Evolutionary conservation across 164 flowering plant genomes (phyloP).

Genomic region (Litsea cubeba): DNA sequence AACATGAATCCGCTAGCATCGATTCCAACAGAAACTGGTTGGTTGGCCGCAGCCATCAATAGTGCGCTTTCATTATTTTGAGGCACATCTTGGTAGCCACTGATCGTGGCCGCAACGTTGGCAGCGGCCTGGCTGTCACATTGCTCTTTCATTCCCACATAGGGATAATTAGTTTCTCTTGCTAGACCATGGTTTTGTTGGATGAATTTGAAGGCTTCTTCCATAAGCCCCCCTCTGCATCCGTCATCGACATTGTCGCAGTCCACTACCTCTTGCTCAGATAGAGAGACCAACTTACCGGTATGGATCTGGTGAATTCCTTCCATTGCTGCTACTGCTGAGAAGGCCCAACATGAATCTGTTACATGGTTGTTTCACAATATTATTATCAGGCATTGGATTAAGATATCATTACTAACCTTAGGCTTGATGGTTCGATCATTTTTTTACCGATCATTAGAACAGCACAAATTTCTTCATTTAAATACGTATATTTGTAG

Average conservation of each 20-base stretch:
- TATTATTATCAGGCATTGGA: too few species aligned
- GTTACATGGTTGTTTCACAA: background rate
- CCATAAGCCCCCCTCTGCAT: conserved; percentile 25
- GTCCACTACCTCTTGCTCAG: conserved; percentile 18
- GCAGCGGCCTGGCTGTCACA: background rate
- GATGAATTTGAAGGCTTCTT: conserved; percentile 21
- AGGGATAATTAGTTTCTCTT: conserved; percentile 28
- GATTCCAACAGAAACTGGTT: conserved; percentile 14
- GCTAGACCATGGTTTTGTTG: conserved; percentile 21
- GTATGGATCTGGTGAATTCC: conserved; percentile 6
- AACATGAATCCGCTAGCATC: conserved; percentile 11
- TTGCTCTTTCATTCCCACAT: conserved; percentile 17
- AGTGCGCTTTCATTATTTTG: conserved; percentile 1
- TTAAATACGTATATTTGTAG: too few species aligned
- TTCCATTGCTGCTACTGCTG: conserved; percentile 16
- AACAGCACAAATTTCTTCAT: too few species aligned
- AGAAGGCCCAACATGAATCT: conserved; percentile 19
- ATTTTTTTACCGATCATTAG: too few species aligned
- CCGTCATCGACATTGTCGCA: conserved; percentile 16
- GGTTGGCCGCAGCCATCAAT: conserved; percentile 6
- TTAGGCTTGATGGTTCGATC: too few species aligned
- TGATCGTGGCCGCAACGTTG: conserved; percentile 3
- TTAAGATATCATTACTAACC: too few species aligned
- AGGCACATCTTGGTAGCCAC: conserved; percentile 4
- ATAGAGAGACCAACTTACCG: conserved; percentile 8